A percentile compares a stretch with the other conserved stretches of the same genome.
phyloP scores from a whole-genome alignment of 192 early-diverging fungal genomes.

The Powellomyces hirtus region DNA sequence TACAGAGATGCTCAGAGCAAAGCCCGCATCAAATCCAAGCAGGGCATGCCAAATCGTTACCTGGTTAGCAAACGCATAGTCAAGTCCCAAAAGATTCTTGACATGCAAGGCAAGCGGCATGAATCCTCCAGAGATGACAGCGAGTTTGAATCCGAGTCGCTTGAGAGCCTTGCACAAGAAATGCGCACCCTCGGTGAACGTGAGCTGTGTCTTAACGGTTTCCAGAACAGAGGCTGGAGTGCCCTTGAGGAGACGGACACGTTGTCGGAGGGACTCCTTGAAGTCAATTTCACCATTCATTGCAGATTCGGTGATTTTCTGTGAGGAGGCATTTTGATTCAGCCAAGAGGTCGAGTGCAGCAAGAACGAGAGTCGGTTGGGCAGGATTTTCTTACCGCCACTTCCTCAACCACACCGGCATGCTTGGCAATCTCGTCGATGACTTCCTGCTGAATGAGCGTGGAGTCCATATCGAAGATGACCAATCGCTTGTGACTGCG shows the following conservation, averaged over 20 bases:
- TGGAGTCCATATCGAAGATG: conserved; percentile 99
- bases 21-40: too few relatives aligned
- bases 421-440: conserved; percentile 97
- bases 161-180: conserved; percentile 87
- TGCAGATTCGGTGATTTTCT: conserved; percentile 91
- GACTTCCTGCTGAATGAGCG: conserved; percentile 96
- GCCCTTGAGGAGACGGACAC: conserved; percentile 85
- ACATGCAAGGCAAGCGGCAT: conserved; percentile 91
- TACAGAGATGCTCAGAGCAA: too few relatives aligned
- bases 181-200: conserved; percentile 89
- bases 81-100: conserved; percentile 83
- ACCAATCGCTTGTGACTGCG: conserved; percentile 87
- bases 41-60: too few relatives aligned
- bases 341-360: neutral
- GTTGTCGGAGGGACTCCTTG: conserved; percentile 82
- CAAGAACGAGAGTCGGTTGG: neutral
- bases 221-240: conserved; percentile 81
- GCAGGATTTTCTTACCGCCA: conserved; percentile 62
- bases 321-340: neutral
- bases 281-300: conserved; percentile 99
- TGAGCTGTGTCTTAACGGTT: conserved; percentile 68
- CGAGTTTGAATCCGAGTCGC: conserved; percentile 89
- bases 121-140: conserved; percentile 96
- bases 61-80: conserved; percentile 97
- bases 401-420: conserved; percentile 87